phyloP scores from a whole-genome alignment of 345 rosid genomes.

The Corymbia maculata region DNA sequence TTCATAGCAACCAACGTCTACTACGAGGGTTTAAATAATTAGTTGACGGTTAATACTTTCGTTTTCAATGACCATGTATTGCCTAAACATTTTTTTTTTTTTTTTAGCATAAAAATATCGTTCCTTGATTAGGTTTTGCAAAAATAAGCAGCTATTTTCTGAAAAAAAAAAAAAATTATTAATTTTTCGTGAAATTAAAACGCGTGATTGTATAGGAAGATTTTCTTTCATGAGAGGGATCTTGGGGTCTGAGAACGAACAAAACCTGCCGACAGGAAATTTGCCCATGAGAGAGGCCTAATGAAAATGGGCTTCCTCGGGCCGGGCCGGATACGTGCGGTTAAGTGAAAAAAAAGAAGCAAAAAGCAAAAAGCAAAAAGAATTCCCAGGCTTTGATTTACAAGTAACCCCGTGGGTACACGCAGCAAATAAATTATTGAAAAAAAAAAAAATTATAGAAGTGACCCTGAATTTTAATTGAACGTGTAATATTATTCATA shows the following conservation, averaged over 20 bases:
- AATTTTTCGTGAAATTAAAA: not conserved
- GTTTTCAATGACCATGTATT: not conserved
- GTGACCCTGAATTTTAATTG: too few relatives aligned
- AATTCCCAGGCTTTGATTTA: not conserved
- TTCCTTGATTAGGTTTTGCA: not conserved
- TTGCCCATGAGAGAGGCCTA: not conserved
- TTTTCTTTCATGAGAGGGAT: not conserved
- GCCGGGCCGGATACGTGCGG: not conserved
- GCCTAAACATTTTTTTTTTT: not conserved
- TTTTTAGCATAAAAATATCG: too few relatives aligned
- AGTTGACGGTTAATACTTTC: not conserved
- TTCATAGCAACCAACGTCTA: not conserved
- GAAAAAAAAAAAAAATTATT: not conserved
- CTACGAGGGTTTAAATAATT: not conserved
- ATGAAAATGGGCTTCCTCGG: not conserved
- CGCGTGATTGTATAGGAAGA: not conserved
- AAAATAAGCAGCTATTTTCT: not conserved
- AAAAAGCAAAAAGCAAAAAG: not conserved
- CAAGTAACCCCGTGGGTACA: not conserved
- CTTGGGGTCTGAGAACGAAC: not conserved
- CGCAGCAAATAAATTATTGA: not conserved
- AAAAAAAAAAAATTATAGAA: too few relatives aligned
- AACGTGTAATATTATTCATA: too few relatives aligned
- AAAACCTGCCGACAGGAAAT: not conserved
- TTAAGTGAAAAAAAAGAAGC: not conserved